These are phyloP conservation scores for Microdochium trichocladiopsis DNA, from an alignment of 2,329 filamentous ascomycete species.

Conservation along the genomic window DNA sequence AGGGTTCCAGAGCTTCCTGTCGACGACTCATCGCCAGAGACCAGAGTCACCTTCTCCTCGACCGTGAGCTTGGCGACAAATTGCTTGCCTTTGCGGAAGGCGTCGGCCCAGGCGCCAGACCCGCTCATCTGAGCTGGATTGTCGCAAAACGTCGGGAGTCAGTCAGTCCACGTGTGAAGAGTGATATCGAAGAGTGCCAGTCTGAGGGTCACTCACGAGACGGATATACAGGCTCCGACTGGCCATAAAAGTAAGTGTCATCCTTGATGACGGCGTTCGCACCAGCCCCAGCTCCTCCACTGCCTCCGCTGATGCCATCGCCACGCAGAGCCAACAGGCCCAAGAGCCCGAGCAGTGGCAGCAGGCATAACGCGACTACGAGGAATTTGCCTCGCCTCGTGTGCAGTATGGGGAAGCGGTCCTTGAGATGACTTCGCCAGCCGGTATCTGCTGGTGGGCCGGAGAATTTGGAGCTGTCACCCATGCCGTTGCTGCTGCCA, in stretches of 20 bases:
- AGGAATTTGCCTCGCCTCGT: conserved; percentile 17
- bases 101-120: conserved; percentile 58
- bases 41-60: conserved; percentile 66
- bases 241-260: conserved; percentile 40
- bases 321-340: conserved; percentile 21
- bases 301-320: conserved; percentile 3
- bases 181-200: background rate
- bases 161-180: conserved; percentile 1
- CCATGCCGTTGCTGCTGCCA: background rate
- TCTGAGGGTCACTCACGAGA: conserved; percentile 31
- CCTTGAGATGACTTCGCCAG: conserved; percentile 11
- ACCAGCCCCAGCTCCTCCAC: conserved; percentile 2
- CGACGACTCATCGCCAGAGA: conserved; percentile 58
- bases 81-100: conserved; percentile 58
- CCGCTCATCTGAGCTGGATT: conserved; percentile 45
- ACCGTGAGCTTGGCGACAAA: conserved; percentile 69
- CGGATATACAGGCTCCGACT: conserved; percentile 42
- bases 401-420: conserved; percentile 16
- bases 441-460: conserved; percentile 5
- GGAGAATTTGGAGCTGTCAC: background rate
- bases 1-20: conserved; percentile 21
- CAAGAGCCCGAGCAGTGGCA: conserved; percentile 19
- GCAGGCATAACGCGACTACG: conserved; percentile 18
- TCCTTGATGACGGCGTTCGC: conserved; percentile 22
- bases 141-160: background rate